These are phyloP conservation scores for Colletotrichum destructivum DNA, from an alignment of 2,329 filamentous ascomycete genomes.

Conservation along the genomic window DNA sequence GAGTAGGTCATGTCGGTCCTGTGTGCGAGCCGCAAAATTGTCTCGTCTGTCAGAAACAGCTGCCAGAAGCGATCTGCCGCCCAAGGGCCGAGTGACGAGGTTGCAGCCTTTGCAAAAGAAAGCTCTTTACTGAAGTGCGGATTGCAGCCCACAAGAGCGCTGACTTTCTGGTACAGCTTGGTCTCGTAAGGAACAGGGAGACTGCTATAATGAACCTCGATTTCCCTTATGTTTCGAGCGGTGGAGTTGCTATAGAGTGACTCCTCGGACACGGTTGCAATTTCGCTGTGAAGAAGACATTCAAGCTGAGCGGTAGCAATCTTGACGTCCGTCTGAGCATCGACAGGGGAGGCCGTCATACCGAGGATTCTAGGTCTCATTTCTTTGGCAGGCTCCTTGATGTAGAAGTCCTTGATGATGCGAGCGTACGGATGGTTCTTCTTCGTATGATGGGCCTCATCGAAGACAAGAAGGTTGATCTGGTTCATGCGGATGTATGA, in stretches of 20 bases:
- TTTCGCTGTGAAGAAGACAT: constrained; percentile 82
- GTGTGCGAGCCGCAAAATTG: constrained; percentile 73
- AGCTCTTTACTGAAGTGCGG: constrained; percentile 70
- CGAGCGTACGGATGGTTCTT: constrained; percentile 92
- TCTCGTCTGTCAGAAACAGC: constrained; percentile 75
- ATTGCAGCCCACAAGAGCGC: constrained; percentile 58
- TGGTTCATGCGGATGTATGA: constrained; percentile 85
- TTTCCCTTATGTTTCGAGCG: constrained; percentile 66
- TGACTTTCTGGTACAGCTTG: constrained; percentile 72
- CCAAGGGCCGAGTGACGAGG: constrained; percentile 83
- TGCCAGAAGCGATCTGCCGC: constrained; percentile 87
- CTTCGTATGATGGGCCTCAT: constrained; percentile 97
- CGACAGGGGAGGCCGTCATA: constrained; percentile 97
- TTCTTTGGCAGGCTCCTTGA: constrained; percentile 59
- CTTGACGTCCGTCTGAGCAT: constrained; percentile 82
- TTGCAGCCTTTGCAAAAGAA: constrained; percentile 70
- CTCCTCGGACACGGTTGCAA: constrained; percentile 77
- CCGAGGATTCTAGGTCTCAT: constrained; percentile 86
- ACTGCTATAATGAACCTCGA: constrained; percentile 59
- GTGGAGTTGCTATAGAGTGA: constrained; percentile 50
- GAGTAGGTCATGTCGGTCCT: constrained; percentile 55
- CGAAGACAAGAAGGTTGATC: constrained; percentile 93
- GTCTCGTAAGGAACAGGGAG: constrained; percentile 73
- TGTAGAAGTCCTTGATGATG: constrained; percentile 91
- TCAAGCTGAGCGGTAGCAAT: constrained; percentile 83